These are phyloP conservation scores for Yamadazyma jaroonii DNA, from an alignment of 1,139 yeast species.

Conservation along the genomic window DNA sequence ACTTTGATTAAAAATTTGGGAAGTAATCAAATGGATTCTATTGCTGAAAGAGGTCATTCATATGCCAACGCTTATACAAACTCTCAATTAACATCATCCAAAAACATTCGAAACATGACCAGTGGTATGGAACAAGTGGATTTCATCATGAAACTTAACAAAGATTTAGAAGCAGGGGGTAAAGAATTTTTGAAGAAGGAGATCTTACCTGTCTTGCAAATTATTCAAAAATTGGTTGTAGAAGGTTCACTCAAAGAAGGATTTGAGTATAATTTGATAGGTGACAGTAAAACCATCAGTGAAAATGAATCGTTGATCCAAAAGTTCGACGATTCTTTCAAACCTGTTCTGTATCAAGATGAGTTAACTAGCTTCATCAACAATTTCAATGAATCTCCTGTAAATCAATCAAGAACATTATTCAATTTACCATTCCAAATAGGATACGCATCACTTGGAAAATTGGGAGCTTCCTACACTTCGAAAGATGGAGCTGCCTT, in stretches of 20 bases:
- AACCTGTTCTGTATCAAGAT: constrained; percentile 6
- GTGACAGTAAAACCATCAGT: constrained; percentile 43
- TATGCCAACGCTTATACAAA: constrained; percentile 72
- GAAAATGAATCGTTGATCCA: constrained; percentile 41
- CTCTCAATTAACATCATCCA: constrained; percentile 60
- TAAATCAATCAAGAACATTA: constrained; percentile 31
- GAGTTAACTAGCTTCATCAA: constrained; percentile 12
- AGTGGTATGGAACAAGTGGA: constrained; percentile 76
- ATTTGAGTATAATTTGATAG: constrained; percentile 58
- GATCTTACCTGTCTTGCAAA: constrained; percentile 61
- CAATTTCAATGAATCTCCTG: constrained; percentile 8
- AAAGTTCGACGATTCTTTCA: constrained; percentile 26
- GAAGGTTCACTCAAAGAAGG: constrained; percentile 23
- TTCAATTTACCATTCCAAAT: constrained; percentile 86
- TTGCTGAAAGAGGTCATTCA: constrained; percentile 87
- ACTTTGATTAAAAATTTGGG: constrained; percentile 72
- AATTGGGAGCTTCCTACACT: constrained; percentile 64
- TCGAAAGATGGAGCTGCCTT: constrained; percentile 80
- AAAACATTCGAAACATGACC: constrained; percentile 59
- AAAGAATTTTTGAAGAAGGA: constrained; percentile 50
- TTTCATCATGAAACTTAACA: constrained; percentile 61
- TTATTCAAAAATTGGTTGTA: constrained; percentile 49
- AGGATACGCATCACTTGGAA: constrained; percentile 72
- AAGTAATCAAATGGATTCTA: constrained; percentile 72
- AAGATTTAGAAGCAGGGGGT: constrained; percentile 47